Percentiles rank a stretch among this genome's conserved stretches.
These are phyloP conservation scores for Sugiyamaella boreocaroliniensis DNA, from an alignment of 805 yeast species.

Conservation along the genomic window DNA sequence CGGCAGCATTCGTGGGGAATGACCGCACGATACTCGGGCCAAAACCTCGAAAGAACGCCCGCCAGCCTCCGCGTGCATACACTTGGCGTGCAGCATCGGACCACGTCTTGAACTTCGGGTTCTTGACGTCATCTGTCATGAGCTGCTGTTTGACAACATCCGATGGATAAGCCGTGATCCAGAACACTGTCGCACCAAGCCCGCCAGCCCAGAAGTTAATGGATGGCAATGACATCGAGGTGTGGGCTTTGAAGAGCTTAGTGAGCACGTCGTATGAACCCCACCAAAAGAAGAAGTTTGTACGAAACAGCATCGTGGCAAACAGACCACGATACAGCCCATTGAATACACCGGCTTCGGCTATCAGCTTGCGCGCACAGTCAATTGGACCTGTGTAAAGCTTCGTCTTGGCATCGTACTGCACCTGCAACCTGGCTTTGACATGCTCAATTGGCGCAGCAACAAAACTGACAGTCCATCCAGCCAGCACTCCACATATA, in stretches of 20 bases:
- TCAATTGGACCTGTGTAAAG: slow-evolving; percentile 74
- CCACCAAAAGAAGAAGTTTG: slow-evolving; percentile 90
- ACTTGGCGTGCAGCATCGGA: slow-evolving; percentile 63
- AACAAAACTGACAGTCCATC: slow-evolving; percentile 89
- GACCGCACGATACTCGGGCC: slow-evolving; percentile 71
- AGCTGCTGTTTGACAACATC: slow-evolving; percentile 85
- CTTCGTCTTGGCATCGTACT: slow-evolving; percentile 68
- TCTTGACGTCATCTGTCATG: slow-evolving; percentile 68
- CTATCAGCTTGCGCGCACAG: slow-evolving; percentile 40
- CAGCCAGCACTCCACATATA: slow-evolving; percentile 70
- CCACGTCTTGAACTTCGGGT: slow-evolving; percentile 69
- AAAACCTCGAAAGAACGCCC: slow-evolving; percentile 76
- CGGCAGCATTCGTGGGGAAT: slow-evolving; percentile 93
- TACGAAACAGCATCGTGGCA: slow-evolving; percentile 83
- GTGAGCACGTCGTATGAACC: slow-evolving; percentile 82
- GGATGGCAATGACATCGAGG: slow-evolving; percentile 58
- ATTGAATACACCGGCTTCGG: slow-evolving; percentile 49
- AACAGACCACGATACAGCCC: slow-evolving; percentile 76
- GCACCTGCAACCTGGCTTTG: slow-evolving; percentile 84
- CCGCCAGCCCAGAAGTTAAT: slow-evolving; percentile 93
- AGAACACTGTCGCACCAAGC: slow-evolving; percentile 67
- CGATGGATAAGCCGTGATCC: slow-evolving; percentile 84
- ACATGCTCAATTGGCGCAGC: slow-evolving; percentile 92
- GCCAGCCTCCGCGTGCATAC: slow-evolving; percentile 49
- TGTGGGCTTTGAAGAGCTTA: slow-evolving; percentile 55